Base-by-base conservation (phyloP, 352 stramenopile genomes). In the Phytophthora hybrid region DNA sequence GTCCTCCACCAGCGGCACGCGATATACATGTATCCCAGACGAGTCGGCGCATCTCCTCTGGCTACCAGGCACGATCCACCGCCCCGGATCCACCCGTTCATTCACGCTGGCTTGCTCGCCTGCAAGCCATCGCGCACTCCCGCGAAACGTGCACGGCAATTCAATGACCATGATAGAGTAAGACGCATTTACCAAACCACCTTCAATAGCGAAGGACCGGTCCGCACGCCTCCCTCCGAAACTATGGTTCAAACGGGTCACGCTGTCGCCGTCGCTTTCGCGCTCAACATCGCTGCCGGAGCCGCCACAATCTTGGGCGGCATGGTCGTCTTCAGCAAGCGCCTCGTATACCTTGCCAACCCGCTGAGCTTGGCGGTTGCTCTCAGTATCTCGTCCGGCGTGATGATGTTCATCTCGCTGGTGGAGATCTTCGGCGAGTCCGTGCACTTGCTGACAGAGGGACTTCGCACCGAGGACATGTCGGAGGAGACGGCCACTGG, bases 311-410 rank as follows among this genome's bases (percentile, higher is more conserved):
- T 69, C 41, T 5, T 69, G 6, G 52, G 62, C 29, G 62, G 62
- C 11, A 69, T 69, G 62, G 62, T 69, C 29, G 31, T 69, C 18
- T 69, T 69, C 29, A 69, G 62, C 62, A 69, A 69, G 18, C 62
- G 62, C 23, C 62, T 69, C 13, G 62, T 69, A 39, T 69, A 69
- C 37, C 14, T 69, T 37, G 62, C 51, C 37, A 69, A 69, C 52
- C 62, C 62, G 34, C 37, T 69, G 37, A 69, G 62, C 49, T 37
- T 69, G 52, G 62, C 62, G 13, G 62, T 69, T 18, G 58, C 58
- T 10, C 41, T 64, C 16, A 64, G 58, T 41, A 64, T 64, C 18
- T 64, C 58, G 58, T 69, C 62, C 3, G 62, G 52, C 9, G 62
- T 69, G 18, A 69, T 69, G 62, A 47, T 69, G 62, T 62, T 68